Evolutionary conservation across 495 filamentous ascomycete genomes (phyloP), one percentile per base, ranked within the genome.

Genomic region (Lophiotrema nucula): DNA sequence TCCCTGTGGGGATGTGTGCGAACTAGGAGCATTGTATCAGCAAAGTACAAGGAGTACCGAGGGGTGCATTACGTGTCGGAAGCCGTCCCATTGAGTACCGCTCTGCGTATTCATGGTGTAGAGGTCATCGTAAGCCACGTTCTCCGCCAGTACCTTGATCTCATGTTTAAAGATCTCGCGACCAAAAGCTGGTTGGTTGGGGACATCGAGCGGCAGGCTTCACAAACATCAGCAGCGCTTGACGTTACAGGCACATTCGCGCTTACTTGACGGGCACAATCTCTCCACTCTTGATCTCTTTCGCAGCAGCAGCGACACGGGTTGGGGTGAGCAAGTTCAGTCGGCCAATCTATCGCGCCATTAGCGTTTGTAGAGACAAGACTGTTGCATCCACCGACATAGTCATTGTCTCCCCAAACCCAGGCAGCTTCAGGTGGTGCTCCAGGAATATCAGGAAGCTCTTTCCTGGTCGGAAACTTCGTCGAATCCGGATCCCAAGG

Each of bases 11-110:
- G 3, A 77, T 62, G 52, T 80, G 75, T 13, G 60, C 24, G 56
- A 44, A 54, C 44, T 55, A 28, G 8, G 1, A 0, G 8, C 2
- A 35, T 27, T 49, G 15, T 3, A 45, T n/a, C 23, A 62, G 8
- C 12, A 15, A 39, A 42, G 1, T 18, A 15, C 16, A 4, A 24
- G 42, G 6, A 39, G 38, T 2, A 2, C 38, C 41, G 15, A 25
- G 42, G 18, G 16, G 15, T n/a, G 0, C 6, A 66, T 28, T 70
- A 81, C 78, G 64, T 89, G 87, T 44, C 84, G 75, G n/a, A 90
- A 76, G 18, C 85, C 84, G 64, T 92, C 88, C 88, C 88, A 90
- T 70, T 92, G 88, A 2, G 83, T 87, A 23, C 81, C 81, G 62
- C 82, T 80, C 66, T 91, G 88, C 0, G 88, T 89, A 69, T 91